A percentile compares a stretch with the other conserved stretches of the same genome.
Conservation (phyloP, 306 rosid species). For the Phaseolus lunatus region DNA sequence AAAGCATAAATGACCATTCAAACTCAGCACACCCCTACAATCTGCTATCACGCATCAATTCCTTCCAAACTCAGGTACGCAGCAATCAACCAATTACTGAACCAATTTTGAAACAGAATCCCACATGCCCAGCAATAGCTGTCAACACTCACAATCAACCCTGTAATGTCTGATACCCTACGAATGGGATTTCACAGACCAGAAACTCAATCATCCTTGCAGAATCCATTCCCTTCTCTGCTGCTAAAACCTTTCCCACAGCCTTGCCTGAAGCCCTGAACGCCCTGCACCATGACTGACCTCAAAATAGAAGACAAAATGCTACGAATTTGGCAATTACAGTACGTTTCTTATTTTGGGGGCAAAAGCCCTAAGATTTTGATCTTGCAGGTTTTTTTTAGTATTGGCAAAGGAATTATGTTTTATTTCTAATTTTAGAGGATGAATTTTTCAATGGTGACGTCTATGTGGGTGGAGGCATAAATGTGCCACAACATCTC, state of each 20-base stretch:
- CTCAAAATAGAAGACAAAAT: not conserved
- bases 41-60: not conserved
- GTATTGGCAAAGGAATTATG: not conserved
- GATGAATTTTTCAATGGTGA: not conserved
- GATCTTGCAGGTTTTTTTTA: not conserved
- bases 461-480: not conserved
- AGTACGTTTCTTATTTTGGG: not conserved
- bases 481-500: not conserved
- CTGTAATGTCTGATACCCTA: not conserved
- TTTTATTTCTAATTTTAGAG: not conserved
- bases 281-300: not conserved
- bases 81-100: not conserved
- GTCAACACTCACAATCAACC: not conserved
- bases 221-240: not conserved
- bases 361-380: not conserved
- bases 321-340: not conserved
- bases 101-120: not conserved
- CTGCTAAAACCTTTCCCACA: not conserved
- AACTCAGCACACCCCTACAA: not conserved
- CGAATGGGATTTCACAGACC: too few species aligned
- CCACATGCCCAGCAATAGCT: not conserved
- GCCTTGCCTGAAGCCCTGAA: not conserved
- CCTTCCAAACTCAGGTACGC: not conserved
- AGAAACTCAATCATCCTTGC: too few species aligned
- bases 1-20: not conserved